Percentiles rank a stretch among this genome's conserved stretches.
Conservation (phyloP, 208 protist species). For the Endotrypanum monterogeii region DNA sequence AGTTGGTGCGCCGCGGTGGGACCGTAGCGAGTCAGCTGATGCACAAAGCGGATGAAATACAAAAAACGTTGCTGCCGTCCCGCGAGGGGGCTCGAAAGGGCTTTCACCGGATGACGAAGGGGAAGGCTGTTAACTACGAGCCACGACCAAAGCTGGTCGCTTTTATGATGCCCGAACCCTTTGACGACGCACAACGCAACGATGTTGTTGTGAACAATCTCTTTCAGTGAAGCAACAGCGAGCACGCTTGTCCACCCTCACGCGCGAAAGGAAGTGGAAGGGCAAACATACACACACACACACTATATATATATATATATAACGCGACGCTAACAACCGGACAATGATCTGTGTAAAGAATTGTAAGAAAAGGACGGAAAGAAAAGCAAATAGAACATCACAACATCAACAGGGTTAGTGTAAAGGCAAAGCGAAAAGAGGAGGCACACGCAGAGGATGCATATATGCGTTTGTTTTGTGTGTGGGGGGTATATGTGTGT, state of each 20-base stretch:
- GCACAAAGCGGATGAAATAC: slow-evolving; percentile 56
- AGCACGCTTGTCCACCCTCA: not conserved
- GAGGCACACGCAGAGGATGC: too few relatives aligned
- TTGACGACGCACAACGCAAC: slow-evolving; percentile 59
- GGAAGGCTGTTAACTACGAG: slow-evolving; percentile 78
- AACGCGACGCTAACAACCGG: not conserved
- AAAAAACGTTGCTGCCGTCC: slow-evolving; percentile 31
- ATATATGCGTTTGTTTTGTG: too few relatives aligned
- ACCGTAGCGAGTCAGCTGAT: slow-evolving; percentile 52
- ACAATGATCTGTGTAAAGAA: not conserved
- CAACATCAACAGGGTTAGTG: too few relatives aligned
- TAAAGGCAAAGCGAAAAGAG: too few relatives aligned
- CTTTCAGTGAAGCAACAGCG: slow-evolving; percentile 56
- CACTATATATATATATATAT: too few relatives aligned
- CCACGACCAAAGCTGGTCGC: slow-evolving; percentile 81
- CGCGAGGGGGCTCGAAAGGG: slow-evolving; percentile 53
- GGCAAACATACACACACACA: not conserved
- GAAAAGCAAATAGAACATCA: too few relatives aligned
- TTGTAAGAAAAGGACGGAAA: not conserved
- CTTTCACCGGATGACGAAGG: slow-evolving; percentile 84
- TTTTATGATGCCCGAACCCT: slow-evolving; percentile 67
- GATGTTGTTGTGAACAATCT: slow-evolving; percentile 74
- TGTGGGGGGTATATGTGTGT: too few relatives aligned
- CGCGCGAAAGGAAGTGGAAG: not conserved
- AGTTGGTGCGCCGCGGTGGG: slow-evolving; percentile 75